A percentile compares a stretch with the other conserved stretches of the same genome.
phyloP scores from a whole-genome alignment of 2,329 filamentous ascomycete genomes.

The Xylaria sp. region DNA sequence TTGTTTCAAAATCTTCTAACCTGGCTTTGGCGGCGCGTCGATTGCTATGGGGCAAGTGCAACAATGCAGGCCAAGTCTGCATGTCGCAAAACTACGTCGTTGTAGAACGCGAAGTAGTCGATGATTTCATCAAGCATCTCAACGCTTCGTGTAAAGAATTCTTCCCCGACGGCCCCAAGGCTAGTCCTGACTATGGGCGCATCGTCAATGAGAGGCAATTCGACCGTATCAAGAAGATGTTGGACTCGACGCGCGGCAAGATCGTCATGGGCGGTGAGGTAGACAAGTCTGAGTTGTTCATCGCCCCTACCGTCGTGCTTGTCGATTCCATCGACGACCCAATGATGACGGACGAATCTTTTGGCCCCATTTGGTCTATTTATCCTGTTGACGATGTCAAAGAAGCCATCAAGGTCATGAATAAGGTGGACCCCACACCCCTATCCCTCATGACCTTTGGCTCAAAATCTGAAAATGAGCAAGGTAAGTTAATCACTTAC shows the following conservation, averaged over 20 bases:
- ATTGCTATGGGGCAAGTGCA: conserved; percentile 86
- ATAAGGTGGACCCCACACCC: conserved; percentile 83
- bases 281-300: conserved; percentile 83
- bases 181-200: conserved; percentile 80
- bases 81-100: conserved; percentile 93
- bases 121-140: conserved; percentile 78
- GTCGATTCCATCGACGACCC: conserved; percentile 80
- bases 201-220: conserved; percentile 87
- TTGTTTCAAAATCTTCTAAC: conserved; percentile 86
- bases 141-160: conserved; percentile 78
- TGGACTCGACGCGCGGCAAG: conserved; percentile 85
- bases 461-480: conserved; percentile 78
- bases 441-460: conserved; percentile 89
- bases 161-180: conserved; percentile 83
- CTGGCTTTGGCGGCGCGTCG: conserved; percentile 82
- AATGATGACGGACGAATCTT: conserved; percentile 85
- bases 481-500: conserved; percentile 61
- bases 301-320: conserved; percentile 92
- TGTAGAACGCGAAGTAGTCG: conserved; percentile 78
- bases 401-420: conserved; percentile 84
- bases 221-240: conserved; percentile 85
- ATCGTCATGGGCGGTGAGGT: conserved; percentile 87
- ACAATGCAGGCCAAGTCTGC: conserved; percentile 92
- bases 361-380: conserved; percentile 91
- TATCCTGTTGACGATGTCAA: conserved; percentile 83